Evolutionary conservation across 805 yeast genomes (phyloP).

Genomic region (Monosporozyma yasuniensis): DNA sequence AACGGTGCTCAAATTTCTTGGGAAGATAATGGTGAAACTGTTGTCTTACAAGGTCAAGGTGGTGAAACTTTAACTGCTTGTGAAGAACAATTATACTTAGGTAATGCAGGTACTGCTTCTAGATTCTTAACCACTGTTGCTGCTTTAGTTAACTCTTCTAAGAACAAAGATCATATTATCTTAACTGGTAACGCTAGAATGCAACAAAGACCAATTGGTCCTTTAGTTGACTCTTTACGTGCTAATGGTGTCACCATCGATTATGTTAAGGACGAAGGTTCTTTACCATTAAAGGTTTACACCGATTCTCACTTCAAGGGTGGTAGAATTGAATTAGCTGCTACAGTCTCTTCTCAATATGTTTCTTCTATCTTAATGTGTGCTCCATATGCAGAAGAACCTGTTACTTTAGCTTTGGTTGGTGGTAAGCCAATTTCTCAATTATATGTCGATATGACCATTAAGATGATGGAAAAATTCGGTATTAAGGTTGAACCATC

Average conservation of each 20-base stretch:
- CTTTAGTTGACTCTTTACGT: conserved; percentile 83
- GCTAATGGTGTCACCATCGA: conserved; percentile 69
- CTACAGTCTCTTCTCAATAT: conserved; percentile 94
- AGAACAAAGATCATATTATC: conserved; percentile 38
- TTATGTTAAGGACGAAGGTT: conserved; percentile 68
- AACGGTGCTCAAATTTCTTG: conserved; percentile 74
- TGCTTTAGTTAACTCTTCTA: conserved; percentile 55
- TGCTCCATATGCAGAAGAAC: conserved; percentile 88
- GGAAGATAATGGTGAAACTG: conserved; percentile 86
- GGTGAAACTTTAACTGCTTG: conserved; percentile 61
- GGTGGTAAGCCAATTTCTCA: conserved; percentile 98
- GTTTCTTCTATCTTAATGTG: conserved; percentile 95
- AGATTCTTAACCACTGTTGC: conserved; percentile 90
- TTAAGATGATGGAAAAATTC: conserved; percentile 85
- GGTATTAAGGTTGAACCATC: conserved; percentile 73
- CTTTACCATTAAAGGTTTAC: conserved; percentile 67
- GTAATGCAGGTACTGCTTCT: conserved; percentile 98
- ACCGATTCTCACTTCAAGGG: conserved; percentile 73
- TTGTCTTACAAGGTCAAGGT: conserved; percentile 76
- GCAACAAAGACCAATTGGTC: conserved; percentile 97
- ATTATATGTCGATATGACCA: conserved; percentile 94
- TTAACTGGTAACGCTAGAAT: conserved; percentile 93
- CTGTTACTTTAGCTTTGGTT: conserved; percentile 78
- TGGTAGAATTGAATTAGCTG: conserved; percentile 87
- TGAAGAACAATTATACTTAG: conserved; percentile 66